A percentile compares a stretch with the other conserved stretches of the same genome.
phyloP scores from a whole-genome alignment of 495 filamentous ascomycete species.

The Neurospora discreta region DNA sequence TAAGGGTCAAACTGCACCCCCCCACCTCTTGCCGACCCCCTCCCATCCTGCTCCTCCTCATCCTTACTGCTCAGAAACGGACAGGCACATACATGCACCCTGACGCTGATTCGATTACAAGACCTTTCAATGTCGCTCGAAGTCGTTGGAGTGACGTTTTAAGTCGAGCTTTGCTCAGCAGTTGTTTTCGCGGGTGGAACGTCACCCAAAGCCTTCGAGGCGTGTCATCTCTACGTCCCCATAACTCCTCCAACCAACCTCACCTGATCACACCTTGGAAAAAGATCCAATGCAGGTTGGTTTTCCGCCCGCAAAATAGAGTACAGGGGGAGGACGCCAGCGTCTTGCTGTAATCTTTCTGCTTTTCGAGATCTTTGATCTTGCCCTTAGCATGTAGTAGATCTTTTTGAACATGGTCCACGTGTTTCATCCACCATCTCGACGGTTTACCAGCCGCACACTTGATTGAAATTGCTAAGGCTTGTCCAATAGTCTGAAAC shows the following conservation, averaged over 20 bases:
- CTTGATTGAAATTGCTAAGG: not conserved
- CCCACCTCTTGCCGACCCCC: not conserved
- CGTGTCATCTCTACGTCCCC: not conserved
- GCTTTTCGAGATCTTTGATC: constrained; percentile 16
- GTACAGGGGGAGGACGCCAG: constrained; percentile 25
- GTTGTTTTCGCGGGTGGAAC: not conserved
- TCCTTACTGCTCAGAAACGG: not conserved
- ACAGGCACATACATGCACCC: not conserved
- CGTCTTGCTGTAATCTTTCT: constrained; percentile 25
- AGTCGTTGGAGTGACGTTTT: not conserved
- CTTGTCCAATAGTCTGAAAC: constrained; percentile 12
- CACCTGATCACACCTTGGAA: not conserved
- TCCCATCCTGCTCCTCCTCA: not conserved
- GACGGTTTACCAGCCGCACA: constrained; percentile 1
- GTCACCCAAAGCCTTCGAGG: not conserved
- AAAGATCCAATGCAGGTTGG: constrained; percentile 25
- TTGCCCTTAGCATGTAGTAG: not conserved
- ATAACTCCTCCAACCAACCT: not conserved
- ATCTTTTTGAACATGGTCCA: not conserved
- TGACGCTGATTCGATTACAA: not conserved
- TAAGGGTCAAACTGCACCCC: not conserved
- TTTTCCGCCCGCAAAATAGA: constrained; percentile 22
- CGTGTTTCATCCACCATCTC: not conserved
- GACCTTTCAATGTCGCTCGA: not conserved
- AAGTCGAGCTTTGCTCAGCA: not conserved